phyloP scores from a whole-genome alignment of 73 alveolate genomes.

The Paraurostyla sp. region DNA sequence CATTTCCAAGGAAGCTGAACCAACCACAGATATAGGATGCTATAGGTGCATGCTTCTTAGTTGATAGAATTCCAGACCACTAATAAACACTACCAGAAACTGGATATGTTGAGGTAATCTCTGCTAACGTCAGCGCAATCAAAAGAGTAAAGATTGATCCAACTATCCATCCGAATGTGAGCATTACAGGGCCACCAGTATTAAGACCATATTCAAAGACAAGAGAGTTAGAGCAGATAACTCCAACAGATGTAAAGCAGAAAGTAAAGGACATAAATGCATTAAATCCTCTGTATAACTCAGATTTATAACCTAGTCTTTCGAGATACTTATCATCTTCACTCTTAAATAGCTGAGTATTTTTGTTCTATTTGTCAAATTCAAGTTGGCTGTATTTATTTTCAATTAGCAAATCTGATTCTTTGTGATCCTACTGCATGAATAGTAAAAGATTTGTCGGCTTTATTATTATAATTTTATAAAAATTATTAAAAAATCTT shows the following conservation, averaged over 20 bases:
- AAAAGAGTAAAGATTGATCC: slow-evolving; percentile 8
- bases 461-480: no score
- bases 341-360: background rate
- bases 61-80: slow-evolving; percentile 35
- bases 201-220: slow-evolving; percentile 2
- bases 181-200: slow-evolving; percentile 44
- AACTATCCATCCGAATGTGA: slow-evolving; percentile 34
- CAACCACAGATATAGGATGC: slow-evolving; percentile 21
- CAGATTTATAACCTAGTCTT: background rate
- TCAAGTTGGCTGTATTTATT: no score
- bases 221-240: background rate
- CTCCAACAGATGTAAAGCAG: slow-evolving; percentile 38
- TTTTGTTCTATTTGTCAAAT: no score
- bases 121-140: slow-evolving; percentile 9
- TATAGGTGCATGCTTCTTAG: background rate
- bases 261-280: slow-evolving; percentile 26
- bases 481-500: no score
- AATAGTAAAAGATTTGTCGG: no score
- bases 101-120: slow-evolving; percentile 12
- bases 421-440: no score
- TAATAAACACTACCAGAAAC: slow-evolving; percentile 35
- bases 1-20: slow-evolving; percentile 32
- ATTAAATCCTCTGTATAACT: slow-evolving; percentile 6
- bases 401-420: no score
- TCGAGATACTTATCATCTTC: background rate